Evolutionary conservation across 768 basidiomycete genomes (phyloP).

Genomic region (Serendipita indica): DNA sequence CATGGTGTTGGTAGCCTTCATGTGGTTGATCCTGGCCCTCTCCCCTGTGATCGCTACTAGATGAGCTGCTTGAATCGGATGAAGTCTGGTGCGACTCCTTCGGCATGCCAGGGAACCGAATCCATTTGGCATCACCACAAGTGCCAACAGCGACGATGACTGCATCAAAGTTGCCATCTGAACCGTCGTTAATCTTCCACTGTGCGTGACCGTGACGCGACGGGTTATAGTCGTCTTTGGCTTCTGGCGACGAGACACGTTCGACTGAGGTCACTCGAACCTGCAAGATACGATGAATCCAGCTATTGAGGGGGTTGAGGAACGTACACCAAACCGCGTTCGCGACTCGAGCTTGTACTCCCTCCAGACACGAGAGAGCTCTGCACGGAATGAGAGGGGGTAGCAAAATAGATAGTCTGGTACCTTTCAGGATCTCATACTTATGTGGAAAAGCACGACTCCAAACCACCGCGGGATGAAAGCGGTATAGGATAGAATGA

Average conservation of each 20-base stretch:
- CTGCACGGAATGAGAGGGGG: conserved; percentile 15
- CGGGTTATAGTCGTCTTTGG: conserved; percentile 9
- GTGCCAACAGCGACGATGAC: conserved; percentile 36
- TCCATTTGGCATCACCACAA: conserved; percentile 33
- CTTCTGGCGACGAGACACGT: conserved; percentile 14
- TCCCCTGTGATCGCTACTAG: no score
- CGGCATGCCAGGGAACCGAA: conserved; percentile 33
- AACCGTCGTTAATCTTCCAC: conserved; percentile 36
- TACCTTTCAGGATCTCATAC: conserved; percentile 36
- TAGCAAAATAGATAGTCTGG: neutral
- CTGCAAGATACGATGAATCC: neutral
- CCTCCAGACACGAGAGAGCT: conserved; percentile 31
- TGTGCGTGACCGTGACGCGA: conserved; percentile 20
- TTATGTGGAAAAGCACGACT: conserved; percentile 29
- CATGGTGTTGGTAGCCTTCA: no score
- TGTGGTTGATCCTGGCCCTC: no score
- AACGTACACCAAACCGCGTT: conserved; percentile 30
- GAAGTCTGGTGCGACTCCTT: no score
- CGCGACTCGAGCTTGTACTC: conserved; percentile 33
- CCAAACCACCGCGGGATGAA: conserved; percentile 34
- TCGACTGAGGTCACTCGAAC: conserved; percentile 25
- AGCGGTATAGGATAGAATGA: conserved; percentile 37
- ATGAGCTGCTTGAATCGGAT: no score
- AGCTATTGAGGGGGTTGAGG: neutral
- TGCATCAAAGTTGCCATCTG: conserved; percentile 35